phyloP scores from a whole-genome alignment of 768 basidiomycete species.

The Pleurotus djamor region DNA sequence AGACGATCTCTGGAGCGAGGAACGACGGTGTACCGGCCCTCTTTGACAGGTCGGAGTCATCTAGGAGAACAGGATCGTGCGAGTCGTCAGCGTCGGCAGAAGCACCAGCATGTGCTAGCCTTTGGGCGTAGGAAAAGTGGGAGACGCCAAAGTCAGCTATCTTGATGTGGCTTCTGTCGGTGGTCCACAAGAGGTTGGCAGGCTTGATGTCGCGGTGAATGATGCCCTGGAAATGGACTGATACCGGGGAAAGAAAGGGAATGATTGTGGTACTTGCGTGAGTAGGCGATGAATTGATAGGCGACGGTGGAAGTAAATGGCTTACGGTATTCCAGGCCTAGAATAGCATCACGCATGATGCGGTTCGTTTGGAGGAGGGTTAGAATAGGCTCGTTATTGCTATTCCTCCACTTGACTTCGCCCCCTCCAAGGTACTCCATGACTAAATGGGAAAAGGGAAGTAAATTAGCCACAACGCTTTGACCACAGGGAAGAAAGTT shows the following conservation, averaged over 20 bases:
- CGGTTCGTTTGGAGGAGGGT: slow-evolving; percentile 80
- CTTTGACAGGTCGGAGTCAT: slow-evolving; percentile 85
- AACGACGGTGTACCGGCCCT: slow-evolving; percentile 96
- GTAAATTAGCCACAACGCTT: slow-evolving; percentile 3
- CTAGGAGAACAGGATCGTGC: slow-evolving; percentile 65
- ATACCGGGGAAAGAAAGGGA: neutral
- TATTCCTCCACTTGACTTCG: slow-evolving; percentile 87
- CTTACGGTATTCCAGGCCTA: slow-evolving; percentile 94
- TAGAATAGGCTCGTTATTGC: slow-evolving; percentile 66
- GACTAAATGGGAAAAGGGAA: slow-evolving; percentile 41
- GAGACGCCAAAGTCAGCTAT: slow-evolving; percentile 99
- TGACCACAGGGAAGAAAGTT: neutral
- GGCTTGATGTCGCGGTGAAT: slow-evolving; percentile 99
- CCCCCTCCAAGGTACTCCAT: slow-evolving; percentile 97
- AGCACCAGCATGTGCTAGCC: slow-evolving; percentile 60
- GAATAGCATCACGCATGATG: slow-evolving; percentile 89
- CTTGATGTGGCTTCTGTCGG: slow-evolving; percentile 86
- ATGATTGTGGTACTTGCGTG: slow-evolving; percentile 4
- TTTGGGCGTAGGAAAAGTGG: slow-evolving; percentile 90
- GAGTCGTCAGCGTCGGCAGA: slow-evolving; percentile 30
- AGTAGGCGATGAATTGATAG: slow-evolving; percentile 3
- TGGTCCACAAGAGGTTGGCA: slow-evolving; percentile 91
- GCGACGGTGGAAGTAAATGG: slow-evolving; percentile 17
- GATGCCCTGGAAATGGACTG: slow-evolving; percentile 97
- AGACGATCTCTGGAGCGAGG: slow-evolving; percentile 93